A percentile compares a stretch with the other conserved stretches of the same genome.
Conservation (phyloP, 345 rosid species). For the Dipteronia dyeriana region DNA sequence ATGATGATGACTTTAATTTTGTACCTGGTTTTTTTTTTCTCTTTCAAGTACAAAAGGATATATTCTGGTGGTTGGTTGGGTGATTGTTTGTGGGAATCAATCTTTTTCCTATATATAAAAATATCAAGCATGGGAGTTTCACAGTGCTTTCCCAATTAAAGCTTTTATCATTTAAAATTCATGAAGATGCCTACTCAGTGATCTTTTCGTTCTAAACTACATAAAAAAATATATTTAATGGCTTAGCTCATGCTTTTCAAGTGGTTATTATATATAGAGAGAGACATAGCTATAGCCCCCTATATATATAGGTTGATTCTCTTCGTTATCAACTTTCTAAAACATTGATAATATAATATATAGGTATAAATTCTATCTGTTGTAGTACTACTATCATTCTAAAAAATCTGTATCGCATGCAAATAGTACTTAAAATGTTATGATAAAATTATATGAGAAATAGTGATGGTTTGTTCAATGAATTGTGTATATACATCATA, state of each 20-base stretch:
- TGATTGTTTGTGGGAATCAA: conserved; percentile 33
- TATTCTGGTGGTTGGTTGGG: conserved; percentile 27
- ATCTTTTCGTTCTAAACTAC: conserved; percentile 25
- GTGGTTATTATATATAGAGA: neutral
- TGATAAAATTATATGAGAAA: neutral
- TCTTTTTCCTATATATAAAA: conserved; percentile 34
- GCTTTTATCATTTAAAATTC: conserved; percentile 16
- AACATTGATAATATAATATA: neutral
- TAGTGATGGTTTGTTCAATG: neutral
- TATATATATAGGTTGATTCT: conserved; percentile 30
- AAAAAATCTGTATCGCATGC: conserved; percentile 6
- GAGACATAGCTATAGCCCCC: neutral
- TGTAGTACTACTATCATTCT: neutral
- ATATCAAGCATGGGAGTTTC: conserved; percentile 17
- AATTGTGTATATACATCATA: too few relatives aligned
- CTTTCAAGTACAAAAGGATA: conserved; percentile 41
- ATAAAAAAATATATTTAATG: conserved; percentile 17
- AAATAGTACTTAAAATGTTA: neutral
- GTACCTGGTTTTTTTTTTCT: conserved; percentile 11
- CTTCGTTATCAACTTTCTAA: conserved; percentile 5
- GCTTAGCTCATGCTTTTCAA: conserved; percentile 36
- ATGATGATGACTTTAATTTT: conserved; percentile 5
- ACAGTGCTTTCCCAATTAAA: conserved; percentile 33
- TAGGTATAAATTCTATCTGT: conserved; percentile 5
- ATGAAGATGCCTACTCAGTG: conserved; percentile 39